Evolutionary conservation across 2,329 filamentous ascomycete genomes (phyloP).

Genomic region (Diaporthe vaccinii): DNA sequence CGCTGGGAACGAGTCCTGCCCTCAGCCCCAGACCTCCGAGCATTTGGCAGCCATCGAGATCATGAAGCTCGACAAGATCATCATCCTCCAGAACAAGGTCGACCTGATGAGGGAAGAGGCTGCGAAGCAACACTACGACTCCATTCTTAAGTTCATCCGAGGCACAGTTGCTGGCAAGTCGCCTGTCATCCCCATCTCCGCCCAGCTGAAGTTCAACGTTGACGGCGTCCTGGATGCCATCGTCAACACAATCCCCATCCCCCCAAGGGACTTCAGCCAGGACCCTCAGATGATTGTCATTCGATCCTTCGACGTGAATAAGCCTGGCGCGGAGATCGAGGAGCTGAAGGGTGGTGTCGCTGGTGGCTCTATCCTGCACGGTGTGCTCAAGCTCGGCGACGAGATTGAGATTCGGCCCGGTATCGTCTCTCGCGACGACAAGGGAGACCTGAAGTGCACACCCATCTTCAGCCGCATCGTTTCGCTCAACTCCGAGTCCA

Average conservation of each 20-base stretch:
- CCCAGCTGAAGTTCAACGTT: constrained; percentile 99
- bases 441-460: constrained; percentile 94
- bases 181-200: constrained; percentile 96
- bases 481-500: constrained; percentile 96
- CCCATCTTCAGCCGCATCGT: constrained; percentile 97
- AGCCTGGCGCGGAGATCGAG: constrained; percentile 98
- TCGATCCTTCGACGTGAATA: constrained; percentile 99
- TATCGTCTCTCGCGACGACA: constrained; percentile 95
- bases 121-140: constrained; percentile 94
- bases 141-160: constrained; percentile 97
- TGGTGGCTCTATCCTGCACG: constrained; percentile 95
- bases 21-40: constrained; percentile 98
- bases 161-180: constrained; percentile 96
- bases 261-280: constrained; percentile 88
- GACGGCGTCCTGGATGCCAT: constrained; percentile 98
- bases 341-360: constrained; percentile 99
- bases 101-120: constrained; percentile 98
- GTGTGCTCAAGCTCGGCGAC: constrained; percentile 95
- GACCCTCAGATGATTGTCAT: constrained; percentile 99
- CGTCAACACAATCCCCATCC: constrained; percentile 94
- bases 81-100: constrained; percentile 99
- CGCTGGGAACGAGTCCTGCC: constrained; percentile 98
- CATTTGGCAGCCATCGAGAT: constrained; percentile 99
- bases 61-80: constrained; percentile 99
- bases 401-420: constrained; percentile 99